These are phyloP conservation scores for Colletotrichum somersetense DNA, from an alignment of 2,329 filamentous ascomycete genomes.

Conservation along the genomic window DNA sequence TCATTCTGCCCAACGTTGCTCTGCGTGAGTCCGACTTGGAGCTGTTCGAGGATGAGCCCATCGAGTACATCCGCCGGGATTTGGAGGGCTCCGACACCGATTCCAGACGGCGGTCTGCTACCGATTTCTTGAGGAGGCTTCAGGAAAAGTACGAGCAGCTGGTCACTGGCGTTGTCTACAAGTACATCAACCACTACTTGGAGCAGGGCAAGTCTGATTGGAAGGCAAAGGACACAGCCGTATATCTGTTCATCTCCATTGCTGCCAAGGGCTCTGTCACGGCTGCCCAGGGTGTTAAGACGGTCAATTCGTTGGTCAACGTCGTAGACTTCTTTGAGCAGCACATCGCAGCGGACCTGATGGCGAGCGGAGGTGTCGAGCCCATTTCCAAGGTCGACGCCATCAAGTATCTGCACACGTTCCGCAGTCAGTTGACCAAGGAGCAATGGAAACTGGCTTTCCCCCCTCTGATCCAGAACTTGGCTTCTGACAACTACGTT, in stretches of 20 bases:
- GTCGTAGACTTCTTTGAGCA: constrained; percentile 96
- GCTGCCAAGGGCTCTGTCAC: constrained; percentile 93
- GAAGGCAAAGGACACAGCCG: constrained; percentile 98
- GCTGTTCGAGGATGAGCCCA: constrained; percentile 97
- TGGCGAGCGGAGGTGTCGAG: constrained; percentile 76
- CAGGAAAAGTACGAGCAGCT: constrained; percentile 88
- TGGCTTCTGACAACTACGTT: constrained; percentile 92
- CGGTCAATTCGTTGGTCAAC: constrained; percentile 87
- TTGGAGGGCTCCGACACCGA: constrained; percentile 97
- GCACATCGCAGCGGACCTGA: constrained; percentile 89
- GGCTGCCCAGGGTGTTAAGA: constrained; percentile 88
- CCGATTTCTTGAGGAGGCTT: constrained; percentile 91
- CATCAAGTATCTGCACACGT: constrained; percentile 97
- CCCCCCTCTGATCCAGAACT: constrained; percentile 88
- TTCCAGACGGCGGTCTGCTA: constrained; percentile 90
- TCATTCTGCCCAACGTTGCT: constrained; percentile 92
- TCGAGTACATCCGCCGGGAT: constrained; percentile 96
- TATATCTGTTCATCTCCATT: constrained; percentile 94
- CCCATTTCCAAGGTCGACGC: constrained; percentile 96
- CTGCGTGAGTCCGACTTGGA: constrained; percentile 94
- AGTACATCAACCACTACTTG: constrained; percentile 89
- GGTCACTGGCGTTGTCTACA: constrained; percentile 88
- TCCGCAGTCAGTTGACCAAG: constrained; percentile 93
- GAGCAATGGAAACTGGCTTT: constrained; percentile 93
- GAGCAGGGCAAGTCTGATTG: constrained; percentile 85